Evolutionary conservation across 2,329 filamentous ascomycete species (phyloP).

Genomic region (Colletotrichum sp.): DNA sequence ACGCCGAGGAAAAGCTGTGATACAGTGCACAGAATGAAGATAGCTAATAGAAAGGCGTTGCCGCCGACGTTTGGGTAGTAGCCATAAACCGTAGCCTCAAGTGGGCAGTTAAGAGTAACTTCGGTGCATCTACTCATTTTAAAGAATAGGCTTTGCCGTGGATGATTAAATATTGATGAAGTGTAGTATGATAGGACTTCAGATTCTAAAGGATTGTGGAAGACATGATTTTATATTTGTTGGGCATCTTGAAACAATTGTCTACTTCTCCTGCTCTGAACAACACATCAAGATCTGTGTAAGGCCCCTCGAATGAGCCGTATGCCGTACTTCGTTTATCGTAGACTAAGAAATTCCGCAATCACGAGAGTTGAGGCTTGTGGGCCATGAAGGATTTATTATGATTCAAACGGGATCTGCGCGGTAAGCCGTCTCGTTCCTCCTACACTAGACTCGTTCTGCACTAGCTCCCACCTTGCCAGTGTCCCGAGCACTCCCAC

Average conservation of each 20-base stretch:
- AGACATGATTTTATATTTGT: background rate
- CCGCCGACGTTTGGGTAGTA: background rate
- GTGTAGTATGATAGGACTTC: accelerated
- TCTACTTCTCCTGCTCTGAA: background rate
- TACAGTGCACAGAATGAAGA: background rate
- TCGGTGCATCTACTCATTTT: background rate
- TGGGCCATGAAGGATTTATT: background rate
- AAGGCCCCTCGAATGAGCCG: background rate
- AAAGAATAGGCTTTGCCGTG: background rate
- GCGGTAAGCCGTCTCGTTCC: background rate
- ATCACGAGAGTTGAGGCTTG: background rate
- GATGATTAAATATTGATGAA: accelerated
- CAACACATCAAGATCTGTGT: background rate
- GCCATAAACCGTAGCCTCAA: background rate
- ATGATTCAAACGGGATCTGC: background rate
- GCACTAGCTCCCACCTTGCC: background rate
- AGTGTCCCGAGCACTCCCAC: accelerated
- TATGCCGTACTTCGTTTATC: background rate
- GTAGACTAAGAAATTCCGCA: background rate
- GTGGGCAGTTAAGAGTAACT: background rate
- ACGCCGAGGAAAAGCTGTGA: background rate
- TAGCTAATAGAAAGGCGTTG: background rate
- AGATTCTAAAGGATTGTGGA: background rate
- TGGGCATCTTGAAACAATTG: background rate
- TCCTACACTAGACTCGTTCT: background rate